Evolutionary conservation across 2,329 filamentous ascomycete genomes (phyloP), one percentile per base, ranked within the genome.

Genomic region (Hypoxylon sp.): DNA sequence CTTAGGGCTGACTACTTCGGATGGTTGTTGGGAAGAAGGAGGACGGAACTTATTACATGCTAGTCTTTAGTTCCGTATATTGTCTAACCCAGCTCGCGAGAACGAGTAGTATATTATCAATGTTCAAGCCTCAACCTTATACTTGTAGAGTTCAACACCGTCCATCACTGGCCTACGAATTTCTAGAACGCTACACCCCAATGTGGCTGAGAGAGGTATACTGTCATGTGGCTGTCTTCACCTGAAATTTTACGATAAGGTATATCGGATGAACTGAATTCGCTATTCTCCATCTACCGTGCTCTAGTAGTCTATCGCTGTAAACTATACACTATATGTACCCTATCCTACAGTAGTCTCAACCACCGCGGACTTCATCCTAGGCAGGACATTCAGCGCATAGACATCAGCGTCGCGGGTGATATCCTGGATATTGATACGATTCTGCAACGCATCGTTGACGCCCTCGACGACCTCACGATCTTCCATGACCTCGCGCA

Each of bases 401-500:
- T 87, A 89, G 7, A 69, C 69, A 51, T 88, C 85, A 1, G 88
- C 88, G 59, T 89, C 86, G 45, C 73, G 75, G 36, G 79, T 76
- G 31, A 92, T 80, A 19, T 71, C 73, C 27, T 73, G 70, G 15
- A 91, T 80, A 65, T 90, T 79, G 51, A 90, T 79, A 44, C 84
- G 79, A 56, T 79, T 81, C 63, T 76, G 74, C 59, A 92, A 69
- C 7, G 85, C 88, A 67, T 84, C 81, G 51, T 88, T 86, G 55
- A 91, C 81, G 42, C 87, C 83, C 63, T 87, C 84, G 25, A 90
- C 73, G 5, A 92, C 89, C 55, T 89, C 87, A 55, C 84, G 79
- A 57, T 93, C 88, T 75, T 91, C 88, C 80, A 95, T 88, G 16
- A 89, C 84, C 64, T 88, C 84, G 25, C 80, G 75, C 81, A 89